Conservation (phyloP, 2,329 filamentous ascomycete genomes). For the Canariomyces notabilis region DNA sequence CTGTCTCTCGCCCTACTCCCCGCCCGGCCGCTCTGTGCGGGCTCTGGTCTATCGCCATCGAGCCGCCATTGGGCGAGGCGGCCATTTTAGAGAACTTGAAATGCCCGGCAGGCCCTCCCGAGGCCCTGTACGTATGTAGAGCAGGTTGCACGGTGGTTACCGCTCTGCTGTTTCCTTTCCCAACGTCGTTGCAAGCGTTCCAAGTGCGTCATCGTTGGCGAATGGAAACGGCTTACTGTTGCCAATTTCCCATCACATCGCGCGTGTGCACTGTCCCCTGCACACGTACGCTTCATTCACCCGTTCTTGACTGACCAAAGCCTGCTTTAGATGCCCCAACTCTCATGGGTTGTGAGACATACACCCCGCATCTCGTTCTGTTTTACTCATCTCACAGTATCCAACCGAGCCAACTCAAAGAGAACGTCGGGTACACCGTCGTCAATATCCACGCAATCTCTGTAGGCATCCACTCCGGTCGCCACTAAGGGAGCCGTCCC, state of each 20-base stretch:
- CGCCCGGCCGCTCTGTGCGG: neutral
- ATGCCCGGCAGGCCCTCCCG: too few relatives aligned
- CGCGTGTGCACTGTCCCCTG: neutral
- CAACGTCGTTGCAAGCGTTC: neutral
- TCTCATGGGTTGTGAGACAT: too few relatives aligned
- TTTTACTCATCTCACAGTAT: too few relatives aligned
- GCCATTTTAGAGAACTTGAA: too few relatives aligned
- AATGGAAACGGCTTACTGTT: slow-evolving; percentile 1
- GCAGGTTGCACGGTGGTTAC: too few relatives aligned
- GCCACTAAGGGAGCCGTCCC: slow-evolving; percentile 2
- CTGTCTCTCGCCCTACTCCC: neutral
- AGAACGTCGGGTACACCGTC: neutral
- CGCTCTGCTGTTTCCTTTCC: neutral
- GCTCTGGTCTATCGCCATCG: neutral
- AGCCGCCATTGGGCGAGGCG: neutral
- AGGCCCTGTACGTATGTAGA: too few relatives aligned
- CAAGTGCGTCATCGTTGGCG: slow-evolving; percentile 8
- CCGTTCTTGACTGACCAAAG: neutral
- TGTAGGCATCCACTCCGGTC: neutral
- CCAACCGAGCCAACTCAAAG: too few relatives aligned
- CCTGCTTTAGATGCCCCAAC: too few relatives aligned
- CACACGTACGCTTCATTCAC: neutral
- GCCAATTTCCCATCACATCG: slow-evolving; percentile 3
- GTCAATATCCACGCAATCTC: slow-evolving; percentile 9
- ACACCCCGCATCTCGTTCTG: too few relatives aligned